Evolutionary conservation across 371 early-diverging fungal genomes (phyloP).

Genomic region (Actinomucor elegans): DNA sequence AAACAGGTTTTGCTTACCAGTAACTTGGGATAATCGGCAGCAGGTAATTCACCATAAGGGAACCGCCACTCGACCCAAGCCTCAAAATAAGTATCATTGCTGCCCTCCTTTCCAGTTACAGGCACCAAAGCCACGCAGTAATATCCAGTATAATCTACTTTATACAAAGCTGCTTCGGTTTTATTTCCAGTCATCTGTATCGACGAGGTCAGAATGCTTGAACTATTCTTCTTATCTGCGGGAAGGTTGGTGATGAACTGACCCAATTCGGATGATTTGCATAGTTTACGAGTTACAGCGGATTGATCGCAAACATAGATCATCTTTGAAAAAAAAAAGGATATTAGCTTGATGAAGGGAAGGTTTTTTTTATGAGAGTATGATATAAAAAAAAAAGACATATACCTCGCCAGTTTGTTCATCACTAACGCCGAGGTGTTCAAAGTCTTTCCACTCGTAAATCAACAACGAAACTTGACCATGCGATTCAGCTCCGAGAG

Average conservation of each 20-base stretch:
- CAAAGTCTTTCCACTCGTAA: slow-evolving; percentile 58
- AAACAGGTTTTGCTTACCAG: slow-evolving; percentile 51
- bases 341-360: neutral
- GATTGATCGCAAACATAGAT: slow-evolving; percentile 51
- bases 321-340: slow-evolving; percentile 34
- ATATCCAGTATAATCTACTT: slow-evolving; percentile 66
- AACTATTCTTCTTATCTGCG: slow-evolving; percentile 22
- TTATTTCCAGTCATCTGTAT: slow-evolving; percentile 27
- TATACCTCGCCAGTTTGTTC: slow-evolving; percentile 31
- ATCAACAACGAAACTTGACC: slow-evolving; percentile 52
- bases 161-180: slow-evolving; percentile 46
- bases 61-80: slow-evolving; percentile 72
- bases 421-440: slow-evolving; percentile 43
- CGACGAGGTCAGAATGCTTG: slow-evolving; percentile 41
- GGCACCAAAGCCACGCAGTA: slow-evolving; percentile 65
- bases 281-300: slow-evolving; percentile 46
- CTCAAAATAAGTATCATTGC: slow-evolving; percentile 40
- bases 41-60: slow-evolving; percentile 85
- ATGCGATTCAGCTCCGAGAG: slow-evolving; percentile 37
- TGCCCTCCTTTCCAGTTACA: slow-evolving; percentile 1
- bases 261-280: slow-evolving; percentile 42
- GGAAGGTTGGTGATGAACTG: slow-evolving; percentile 41
- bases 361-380: neutral
- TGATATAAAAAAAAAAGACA: no score
- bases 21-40: slow-evolving; percentile 84